Percentiles rank a stretch among this genome's conserved stretches.
Conservation (phyloP, 805 yeast genomes). For the Yarrowia sp. region DNA sequence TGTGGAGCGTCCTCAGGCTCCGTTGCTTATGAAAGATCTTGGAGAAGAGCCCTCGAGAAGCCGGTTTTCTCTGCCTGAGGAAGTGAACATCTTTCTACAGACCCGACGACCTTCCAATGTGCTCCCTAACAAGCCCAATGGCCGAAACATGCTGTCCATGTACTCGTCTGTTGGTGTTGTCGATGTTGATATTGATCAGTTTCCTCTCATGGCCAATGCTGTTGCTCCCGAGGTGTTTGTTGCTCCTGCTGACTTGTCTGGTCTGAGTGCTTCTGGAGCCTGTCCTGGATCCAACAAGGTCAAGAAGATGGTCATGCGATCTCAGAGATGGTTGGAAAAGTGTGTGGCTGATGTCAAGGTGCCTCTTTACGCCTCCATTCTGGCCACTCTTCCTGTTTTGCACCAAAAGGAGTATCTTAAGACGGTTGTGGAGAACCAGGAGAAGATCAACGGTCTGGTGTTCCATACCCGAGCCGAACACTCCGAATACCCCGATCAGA, state of each 20-base stretch:
- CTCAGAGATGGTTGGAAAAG: conserved; percentile 37
- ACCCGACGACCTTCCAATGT: conserved; percentile 37
- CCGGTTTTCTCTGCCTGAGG: conserved; percentile 33
- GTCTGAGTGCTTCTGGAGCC: conserved; percentile 34
- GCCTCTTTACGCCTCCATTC: conserved; percentile 35
- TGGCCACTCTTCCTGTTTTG: conserved; percentile 35
- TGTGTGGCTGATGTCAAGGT: conserved; percentile 27
- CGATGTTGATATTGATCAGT: conserved; percentile 32
- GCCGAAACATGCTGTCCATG: conserved; percentile 35
- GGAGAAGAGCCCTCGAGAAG: neutral
- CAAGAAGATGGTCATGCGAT: conserved; percentile 39
- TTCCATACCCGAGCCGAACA: conserved; percentile 29
- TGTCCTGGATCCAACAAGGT: conserved; percentile 40
- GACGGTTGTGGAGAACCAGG: conserved; percentile 26
- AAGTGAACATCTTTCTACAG: conserved; percentile 34
- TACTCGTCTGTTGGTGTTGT: conserved; percentile 41
- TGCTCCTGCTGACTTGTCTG: conserved; percentile 35
- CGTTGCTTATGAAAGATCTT: neutral
- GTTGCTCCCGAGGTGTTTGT: conserved; percentile 38
- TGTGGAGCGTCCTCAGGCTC: conserved; percentile 35
- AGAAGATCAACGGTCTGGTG: neutral
- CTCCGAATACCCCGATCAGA: neutral
- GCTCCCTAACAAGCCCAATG: conserved; percentile 38
- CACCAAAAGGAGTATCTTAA: conserved; percentile 32
- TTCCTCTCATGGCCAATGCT: conserved; percentile 29